Evolutionary conservation across 352 stramenopile species (phyloP).

Genomic region (Phytophthora cryptogea): DNA sequence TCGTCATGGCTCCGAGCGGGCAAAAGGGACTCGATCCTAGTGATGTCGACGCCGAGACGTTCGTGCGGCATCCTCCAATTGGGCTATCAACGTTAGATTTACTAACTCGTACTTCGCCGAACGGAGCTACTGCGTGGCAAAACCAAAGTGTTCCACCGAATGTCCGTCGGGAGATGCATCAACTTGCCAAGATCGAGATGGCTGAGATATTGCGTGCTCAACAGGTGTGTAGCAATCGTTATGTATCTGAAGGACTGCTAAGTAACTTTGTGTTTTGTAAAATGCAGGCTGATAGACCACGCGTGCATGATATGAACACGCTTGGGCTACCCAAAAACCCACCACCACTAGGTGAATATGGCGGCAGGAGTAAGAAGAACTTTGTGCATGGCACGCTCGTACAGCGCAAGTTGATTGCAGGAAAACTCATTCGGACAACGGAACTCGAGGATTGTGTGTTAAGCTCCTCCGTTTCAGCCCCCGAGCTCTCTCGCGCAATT

Average conservation of each 20-base stretch:
- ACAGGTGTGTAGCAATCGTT: conserved; percentile 7
- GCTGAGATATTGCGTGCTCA: conserved; percentile 6
- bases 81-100: conserved; percentile 69
- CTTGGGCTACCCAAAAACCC: conserved; percentile 39
- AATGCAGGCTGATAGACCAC: conserved; percentile 15
- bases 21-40: background rate
- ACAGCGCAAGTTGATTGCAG: conserved; percentile 45
- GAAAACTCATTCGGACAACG: conserved; percentile 36
- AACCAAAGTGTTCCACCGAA: conserved; percentile 15
- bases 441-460: conserved; percentile 17
- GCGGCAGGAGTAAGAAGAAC: conserved; percentile 14
- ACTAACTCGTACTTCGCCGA: conserved; percentile 40
- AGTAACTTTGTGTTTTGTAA: background rate
- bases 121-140: conserved; percentile 7
- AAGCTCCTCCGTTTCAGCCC: conserved; percentile 29
- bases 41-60: conserved; percentile 20
- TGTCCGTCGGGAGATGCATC: conserved; percentile 57
- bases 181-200: conserved; percentile 29
- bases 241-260: background rate
- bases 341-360: conserved; percentile 23
- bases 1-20: conserved; percentile 7
- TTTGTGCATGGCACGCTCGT: conserved; percentile 46
- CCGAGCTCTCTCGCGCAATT: conserved; percentile 31
- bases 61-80: conserved; percentile 25
- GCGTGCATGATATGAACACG: conserved; percentile 43